Evolutionary conservation across 2,329 filamentous ascomycete species (phyloP).

Genomic region (Aspergillus floridensis): DNA sequence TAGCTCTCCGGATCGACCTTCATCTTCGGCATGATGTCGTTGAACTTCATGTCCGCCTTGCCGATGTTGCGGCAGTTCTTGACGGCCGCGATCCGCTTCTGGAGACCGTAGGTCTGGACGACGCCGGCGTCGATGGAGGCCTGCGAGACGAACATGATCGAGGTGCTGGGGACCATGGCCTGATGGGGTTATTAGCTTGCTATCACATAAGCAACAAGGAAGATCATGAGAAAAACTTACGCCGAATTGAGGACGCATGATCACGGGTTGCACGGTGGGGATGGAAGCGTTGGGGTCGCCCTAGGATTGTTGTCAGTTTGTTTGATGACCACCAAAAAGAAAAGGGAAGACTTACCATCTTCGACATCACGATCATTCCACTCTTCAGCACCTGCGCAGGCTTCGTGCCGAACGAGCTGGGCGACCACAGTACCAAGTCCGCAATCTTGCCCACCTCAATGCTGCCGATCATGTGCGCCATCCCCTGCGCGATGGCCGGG

Average conservation of each 20-base stretch:
- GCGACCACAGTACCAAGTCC: slow-evolving; percentile 84
- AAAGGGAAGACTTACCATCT: slow-evolving; percentile 63
- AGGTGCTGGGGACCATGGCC: slow-evolving; percentile 66
- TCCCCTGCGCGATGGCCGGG: slow-evolving; percentile 85
- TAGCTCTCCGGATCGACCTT: slow-evolving; percentile 89
- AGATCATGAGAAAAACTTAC: slow-evolving; percentile 26
- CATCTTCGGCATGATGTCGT: slow-evolving; percentile 81
- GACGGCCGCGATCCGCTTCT: slow-evolving; percentile 78
- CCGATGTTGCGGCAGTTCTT: slow-evolving; percentile 69
- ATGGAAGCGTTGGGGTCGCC: slow-evolving; percentile 81
- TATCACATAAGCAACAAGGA: background rate
- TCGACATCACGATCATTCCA: slow-evolving; percentile 75
- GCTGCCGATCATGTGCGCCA: slow-evolving; percentile 81
- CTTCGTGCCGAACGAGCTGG: slow-evolving; percentile 82
- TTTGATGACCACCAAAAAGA: background rate
- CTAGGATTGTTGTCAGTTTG: slow-evolving; percentile 37
- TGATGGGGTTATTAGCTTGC: slow-evolving; percentile 10
- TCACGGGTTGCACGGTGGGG: slow-evolving; percentile 80
- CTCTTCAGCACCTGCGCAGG: slow-evolving; percentile 79
- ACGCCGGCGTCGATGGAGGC: slow-evolving; percentile 66
- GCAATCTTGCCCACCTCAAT: slow-evolving; percentile 87
- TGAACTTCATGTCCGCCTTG: slow-evolving; percentile 89
- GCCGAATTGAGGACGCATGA: slow-evolving; percentile 83
- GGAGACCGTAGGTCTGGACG: slow-evolving; percentile 69
- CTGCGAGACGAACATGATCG: slow-evolving; percentile 79